Percentiles rank a stretch among this genome's conserved stretches.
These are phyloP conservation scores for Aspergillus sp. DNA, from an alignment of 2,329 filamentous ascomycete genomes.

Conservation along the genomic window DNA sequence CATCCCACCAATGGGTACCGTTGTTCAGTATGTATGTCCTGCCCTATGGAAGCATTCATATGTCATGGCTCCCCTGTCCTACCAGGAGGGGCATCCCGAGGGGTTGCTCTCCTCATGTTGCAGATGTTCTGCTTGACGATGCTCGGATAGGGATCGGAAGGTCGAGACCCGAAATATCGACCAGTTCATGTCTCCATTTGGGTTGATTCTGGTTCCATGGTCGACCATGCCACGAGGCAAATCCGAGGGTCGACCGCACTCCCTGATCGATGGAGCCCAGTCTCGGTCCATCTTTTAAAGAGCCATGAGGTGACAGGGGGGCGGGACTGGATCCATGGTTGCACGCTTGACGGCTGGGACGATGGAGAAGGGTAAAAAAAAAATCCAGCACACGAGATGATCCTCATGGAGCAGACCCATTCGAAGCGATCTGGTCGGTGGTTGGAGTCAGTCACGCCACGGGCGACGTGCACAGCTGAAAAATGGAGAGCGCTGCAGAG, in stretches of 20 bases:
- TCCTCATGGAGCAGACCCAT: neutral
- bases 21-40: neutral
- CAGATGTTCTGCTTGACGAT: neutral
- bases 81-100: neutral
- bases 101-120: neutral
- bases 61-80: neutral
- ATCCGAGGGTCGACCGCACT: no score
- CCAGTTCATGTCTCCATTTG: neutral
- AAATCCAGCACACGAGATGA: neutral
- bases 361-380: neutral
- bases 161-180: neutral
- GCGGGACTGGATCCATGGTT: conserved; percentile 7
- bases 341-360: neutral
- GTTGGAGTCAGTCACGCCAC: no score
- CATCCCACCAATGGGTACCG: neutral
- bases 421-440: neutral
- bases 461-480: conserved; percentile 5
- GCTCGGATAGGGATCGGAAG: conserved; percentile 1
- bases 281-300: conserved; percentile 12
- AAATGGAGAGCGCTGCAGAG: conserved; percentile 8
- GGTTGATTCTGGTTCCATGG: neutral
- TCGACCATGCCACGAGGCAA: conserved; percentile 10
- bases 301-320: conserved; percentile 12
- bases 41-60: neutral
- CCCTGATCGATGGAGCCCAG: conserved; percentile 12